Base-by-base conservation (phyloP, 1,139 yeast genomes). In the Protomyces gravidus region DNA sequence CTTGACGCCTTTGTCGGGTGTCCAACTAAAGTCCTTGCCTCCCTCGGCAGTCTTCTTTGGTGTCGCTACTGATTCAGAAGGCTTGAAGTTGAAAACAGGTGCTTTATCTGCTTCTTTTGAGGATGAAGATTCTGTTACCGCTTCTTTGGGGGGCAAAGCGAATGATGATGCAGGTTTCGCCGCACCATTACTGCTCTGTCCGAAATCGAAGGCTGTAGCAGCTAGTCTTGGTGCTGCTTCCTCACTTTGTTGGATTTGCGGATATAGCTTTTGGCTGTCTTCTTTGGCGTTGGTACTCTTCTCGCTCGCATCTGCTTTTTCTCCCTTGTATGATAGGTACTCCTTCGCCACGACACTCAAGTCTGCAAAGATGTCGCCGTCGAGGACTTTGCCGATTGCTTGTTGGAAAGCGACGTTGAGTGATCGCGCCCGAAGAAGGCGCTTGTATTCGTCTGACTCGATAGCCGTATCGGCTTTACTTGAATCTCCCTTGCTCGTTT, bases 1-100 rank as follows among this genome's bases (percentile, higher is more conserved):
- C 64, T 70, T 71, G 63, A 72, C 69, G 17, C 71, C 70, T 55
- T 68, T 67, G 46, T 69, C 73, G 2, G 75, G 74, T 21, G 71
- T 67, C 75, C 75, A 72, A 5, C 67, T 46, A 39, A 62, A 62
- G 50, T 58, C 58, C 17, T 32, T 46, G 19, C 30, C 33, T n/a
- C 39, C 40, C 13, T 32, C 39, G 13, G 25, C 51, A 1, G 51
- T 30, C 27, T 28, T 11, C 47, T 45, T 33, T 17, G 58, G 58
- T 13, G 58, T 33, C 7, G 21, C 50, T 19, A 23, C 21, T 5
- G 42, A 33, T 33, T 23, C 40, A 36, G 45, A 5, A 30, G 36
- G 36, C 36, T 30, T 13, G 5, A 30, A 30, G 11, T 30, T 30
- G 36, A 30, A 30, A 4, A 15, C 15, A 3, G 36, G n/a, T 30